Conservation (phyloP, 371 early-diverging fungal species). For the Mucor velutinosus region DNA sequence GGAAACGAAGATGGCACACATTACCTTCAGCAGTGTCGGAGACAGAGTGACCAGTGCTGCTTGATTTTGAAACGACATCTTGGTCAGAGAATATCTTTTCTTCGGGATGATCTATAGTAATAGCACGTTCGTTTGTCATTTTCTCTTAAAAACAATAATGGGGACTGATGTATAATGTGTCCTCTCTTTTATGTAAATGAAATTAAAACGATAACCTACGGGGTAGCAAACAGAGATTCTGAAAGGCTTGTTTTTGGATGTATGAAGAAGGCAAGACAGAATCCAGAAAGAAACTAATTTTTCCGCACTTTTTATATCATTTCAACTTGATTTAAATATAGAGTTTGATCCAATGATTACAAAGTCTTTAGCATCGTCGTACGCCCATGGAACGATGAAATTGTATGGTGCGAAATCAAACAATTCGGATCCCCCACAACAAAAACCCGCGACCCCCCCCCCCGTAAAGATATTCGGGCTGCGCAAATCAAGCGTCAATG, state of each 20-base stretch:
- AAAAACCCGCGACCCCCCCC: not conserved
- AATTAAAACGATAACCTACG: conserved; percentile 14
- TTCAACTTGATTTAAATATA: not conserved
- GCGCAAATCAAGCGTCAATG: not conserved
- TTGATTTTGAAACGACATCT: conserved; percentile 3
- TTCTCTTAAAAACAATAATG: conserved; percentile 12
- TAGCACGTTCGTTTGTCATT: conserved; percentile 29
- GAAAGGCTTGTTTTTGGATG: not conserved
- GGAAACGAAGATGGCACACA: not conserved
- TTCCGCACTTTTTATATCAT: not conserved
- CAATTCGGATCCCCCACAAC: not conserved
- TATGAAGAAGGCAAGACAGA: not conserved
- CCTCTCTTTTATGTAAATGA: not conserved
- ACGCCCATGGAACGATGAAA: not conserved
- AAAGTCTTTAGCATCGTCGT: not conserved
- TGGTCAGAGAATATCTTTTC: conserved; percentile 5
- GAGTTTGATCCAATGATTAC: not conserved
- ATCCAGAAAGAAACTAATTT: not conserved
- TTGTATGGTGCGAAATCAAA: not conserved
- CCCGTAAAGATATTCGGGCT: not conserved
- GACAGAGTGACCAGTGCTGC: not conserved
- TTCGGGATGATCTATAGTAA: conserved; percentile 23
- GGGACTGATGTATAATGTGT: not conserved
- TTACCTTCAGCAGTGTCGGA: conserved; percentile 16
- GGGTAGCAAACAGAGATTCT: not conserved